Percentiles rank a stretch among this genome's conserved stretches.
These are phyloP conservation scores for Eudorina sp. DNA, from an alignment of 139 green algal species.

Conservation along the genomic window DNA sequence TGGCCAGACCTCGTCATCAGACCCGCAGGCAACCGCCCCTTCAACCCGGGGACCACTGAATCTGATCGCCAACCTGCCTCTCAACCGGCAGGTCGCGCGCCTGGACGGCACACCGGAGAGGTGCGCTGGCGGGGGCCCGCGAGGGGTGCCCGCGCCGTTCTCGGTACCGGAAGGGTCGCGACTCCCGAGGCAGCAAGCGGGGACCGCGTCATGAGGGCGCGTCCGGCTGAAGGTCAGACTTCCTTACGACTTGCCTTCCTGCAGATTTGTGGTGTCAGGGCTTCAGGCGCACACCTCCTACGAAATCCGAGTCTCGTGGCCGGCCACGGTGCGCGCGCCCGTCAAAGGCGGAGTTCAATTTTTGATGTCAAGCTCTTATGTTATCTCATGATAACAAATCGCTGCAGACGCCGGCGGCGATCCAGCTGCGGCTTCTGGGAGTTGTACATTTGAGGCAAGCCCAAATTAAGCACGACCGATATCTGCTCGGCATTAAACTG, in stretches of 20 bases:
- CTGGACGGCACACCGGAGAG: neutral
- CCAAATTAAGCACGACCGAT: neutral
- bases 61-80: neutral
- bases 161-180: no score
- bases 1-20: no score
- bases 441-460: neutral
- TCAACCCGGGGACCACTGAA: no score
- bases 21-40: no score
- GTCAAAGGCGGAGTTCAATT: no score
- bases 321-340: slow-evolving; percentile 55
- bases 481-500: neutral
- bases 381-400: neutral
- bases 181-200: no score
- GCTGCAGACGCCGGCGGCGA: slow-evolving; percentile 6
- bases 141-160: no score
- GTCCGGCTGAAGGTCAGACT: no score
- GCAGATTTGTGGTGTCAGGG: slow-evolving; percentile 35
- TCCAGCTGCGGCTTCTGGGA: neutral
- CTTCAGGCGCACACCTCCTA: slow-evolving; percentile 56
- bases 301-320: slow-evolving; percentile 66
- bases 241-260: no score
- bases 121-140: no score
- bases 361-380: rapidly evolving
- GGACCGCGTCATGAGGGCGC: no score
- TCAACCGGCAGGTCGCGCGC: neutral